Evolutionary conservation across 257 asterid genomes (phyloP).

Genomic region (Solanum stenotomum): DNA sequence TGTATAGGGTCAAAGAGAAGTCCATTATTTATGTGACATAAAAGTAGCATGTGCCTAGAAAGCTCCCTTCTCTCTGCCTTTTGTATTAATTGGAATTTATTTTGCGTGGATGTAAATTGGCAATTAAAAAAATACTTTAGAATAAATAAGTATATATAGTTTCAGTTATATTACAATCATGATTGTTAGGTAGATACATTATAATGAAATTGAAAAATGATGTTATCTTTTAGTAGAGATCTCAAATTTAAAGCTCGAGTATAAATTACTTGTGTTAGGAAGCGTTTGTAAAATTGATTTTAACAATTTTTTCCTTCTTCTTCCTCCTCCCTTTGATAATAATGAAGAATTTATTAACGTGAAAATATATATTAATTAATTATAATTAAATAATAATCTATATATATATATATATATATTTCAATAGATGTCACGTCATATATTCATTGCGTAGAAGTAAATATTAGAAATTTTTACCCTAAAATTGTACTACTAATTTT

Average conservation of each 20-base stretch:
- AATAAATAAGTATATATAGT: not conserved
- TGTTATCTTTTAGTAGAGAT: not conserved
- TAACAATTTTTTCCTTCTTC: not conserved
- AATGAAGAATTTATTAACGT: not conserved
- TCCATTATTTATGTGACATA: not conserved
- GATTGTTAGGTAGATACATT: not conserved
- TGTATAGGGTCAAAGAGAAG: not conserved
- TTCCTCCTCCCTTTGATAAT: not conserved
- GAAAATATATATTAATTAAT: not conserved
- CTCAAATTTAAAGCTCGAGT: accelerated
- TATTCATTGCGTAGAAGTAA: accelerated
- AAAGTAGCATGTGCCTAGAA: not conserved
- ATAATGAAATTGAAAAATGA: not conserved
- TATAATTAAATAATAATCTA: not conserved
- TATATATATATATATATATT: accelerated
- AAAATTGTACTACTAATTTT: too few relatives aligned
- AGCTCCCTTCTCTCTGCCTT: not conserved
- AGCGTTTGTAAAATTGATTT: not conserved
- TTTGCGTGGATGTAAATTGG: not conserved
- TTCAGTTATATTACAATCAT: not conserved
- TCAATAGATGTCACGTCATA: not conserved
- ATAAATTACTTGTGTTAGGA: not conserved
- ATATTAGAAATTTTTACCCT: not conserved
- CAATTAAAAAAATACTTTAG: not conserved
- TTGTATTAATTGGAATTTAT: not conserved